Evolutionary conservation across 2,329 filamentous ascomycete genomes (phyloP).

Genomic region (Aureobasidium sp.): DNA sequence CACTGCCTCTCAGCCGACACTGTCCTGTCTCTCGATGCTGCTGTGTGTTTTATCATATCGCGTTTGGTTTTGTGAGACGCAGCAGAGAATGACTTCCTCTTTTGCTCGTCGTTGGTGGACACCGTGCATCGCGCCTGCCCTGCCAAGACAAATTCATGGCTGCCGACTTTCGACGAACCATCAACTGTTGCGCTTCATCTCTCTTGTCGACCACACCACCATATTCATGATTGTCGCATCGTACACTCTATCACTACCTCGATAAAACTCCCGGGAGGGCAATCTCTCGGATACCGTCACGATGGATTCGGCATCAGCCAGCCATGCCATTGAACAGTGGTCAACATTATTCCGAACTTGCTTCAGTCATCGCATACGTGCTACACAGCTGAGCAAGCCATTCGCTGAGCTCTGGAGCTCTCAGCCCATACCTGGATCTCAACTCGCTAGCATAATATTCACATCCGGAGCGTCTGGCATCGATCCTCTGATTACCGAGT

Average conservation of each 20-base stretch:
- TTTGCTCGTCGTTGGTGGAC: not conserved
- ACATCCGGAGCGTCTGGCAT: constrained; percentile 11
- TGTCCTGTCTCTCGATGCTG: too few species aligned
- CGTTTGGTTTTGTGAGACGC: too few species aligned
- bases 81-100: not conserved
- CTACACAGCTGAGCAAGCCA: constrained; percentile 11
- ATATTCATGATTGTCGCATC: not conserved
- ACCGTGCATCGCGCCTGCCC: not conserved
- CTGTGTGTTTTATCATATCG: not conserved
- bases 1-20: too few species aligned
- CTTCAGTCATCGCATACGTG: constrained; percentile 16
- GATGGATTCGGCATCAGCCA: not conserved
- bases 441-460: constrained; percentile 13
- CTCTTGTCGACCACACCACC: not conserved
- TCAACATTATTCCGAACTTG: constrained; percentile 12
- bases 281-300: not conserved
- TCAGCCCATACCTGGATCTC: constrained; percentile 1
- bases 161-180: not conserved
- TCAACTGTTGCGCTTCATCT: not conserved
- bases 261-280: not conserved
- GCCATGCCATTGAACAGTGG: constrained; percentile 17
- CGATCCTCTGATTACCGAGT: constrained; percentile 26
- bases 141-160: constrained; percentile 5
- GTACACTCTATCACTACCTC: not conserved
- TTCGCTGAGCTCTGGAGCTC: constrained; percentile 12